Evolutionary conservation across 2,329 filamentous ascomycete genomes (phyloP), one percentile per base, ranked within the genome.

Genomic region (Setomelanomma holmii): DNA sequence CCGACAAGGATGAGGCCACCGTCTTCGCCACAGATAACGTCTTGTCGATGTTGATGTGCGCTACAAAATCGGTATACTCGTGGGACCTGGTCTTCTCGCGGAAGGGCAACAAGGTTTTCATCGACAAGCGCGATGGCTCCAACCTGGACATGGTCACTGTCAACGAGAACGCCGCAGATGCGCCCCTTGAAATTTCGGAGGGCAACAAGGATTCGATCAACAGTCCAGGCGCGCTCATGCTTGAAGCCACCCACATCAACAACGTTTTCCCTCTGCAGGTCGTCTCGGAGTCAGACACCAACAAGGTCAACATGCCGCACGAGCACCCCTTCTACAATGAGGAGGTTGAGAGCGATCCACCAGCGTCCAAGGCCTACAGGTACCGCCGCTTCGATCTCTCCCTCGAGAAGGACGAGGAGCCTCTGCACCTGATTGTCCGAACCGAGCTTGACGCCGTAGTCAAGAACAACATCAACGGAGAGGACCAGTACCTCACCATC

Each of bases 191-290:
- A 76, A 86, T 89, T 22, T 88, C 91, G 51, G 93, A 98, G 71
- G 91, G 91, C 68, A 92, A 91, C 82, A 96, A 96, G 80, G 95
- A 99, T 74, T 82, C 85, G 61, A 89, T 99, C 79, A 99, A 99
- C 85, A 92, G 92, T 72, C 95, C 95, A n/a, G 80, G 82, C 49
- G 91, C 93, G 47, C 87, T 99, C 51, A 93, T 96, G 71, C 89
- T 97, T 77, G 95, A 99, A 80, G 95, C 95, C 49, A 99, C 95
- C 45, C 96, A 97, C 82, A 99, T 99, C 85, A 99, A 99, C 86
- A 95, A 98, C 85, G 96, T 98, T 83, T 99, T 99, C 77, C 90
- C 91, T 66, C 91, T 96, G 78, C 95, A 99, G 82, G 91, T 96
- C 45, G 93, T 99, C 63, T 78, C 86, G 67, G 95, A 99, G 82